These are phyloP conservation scores for Pyrenopolyporus hunteri DNA, from an alignment of 495 filamentous ascomycete genomes.

Conservation along the genomic window DNA sequence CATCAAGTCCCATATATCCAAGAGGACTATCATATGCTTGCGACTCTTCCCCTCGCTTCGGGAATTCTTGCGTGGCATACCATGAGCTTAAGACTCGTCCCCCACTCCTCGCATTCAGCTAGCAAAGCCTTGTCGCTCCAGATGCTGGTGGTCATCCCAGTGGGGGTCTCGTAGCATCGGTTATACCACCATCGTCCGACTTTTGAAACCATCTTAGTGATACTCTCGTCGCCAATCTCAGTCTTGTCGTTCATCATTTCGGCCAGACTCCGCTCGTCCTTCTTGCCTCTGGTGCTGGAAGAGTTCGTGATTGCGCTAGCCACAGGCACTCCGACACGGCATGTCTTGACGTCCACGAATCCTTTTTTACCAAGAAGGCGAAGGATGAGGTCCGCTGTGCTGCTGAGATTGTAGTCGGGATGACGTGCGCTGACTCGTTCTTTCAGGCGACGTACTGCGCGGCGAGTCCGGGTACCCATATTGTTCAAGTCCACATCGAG, in stretches of 20 bases:
- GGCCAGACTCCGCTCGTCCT: constrained; percentile 64
- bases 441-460: constrained; percentile 78
- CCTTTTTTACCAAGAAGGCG: constrained; percentile 76
- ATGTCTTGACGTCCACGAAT: constrained; percentile 83
- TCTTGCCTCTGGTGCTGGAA: constrained; percentile 43
- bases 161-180: constrained; percentile 79
- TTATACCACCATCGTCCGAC: constrained; percentile 98
- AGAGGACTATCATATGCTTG: constrained; percentile 47
- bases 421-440: constrained; percentile 67
- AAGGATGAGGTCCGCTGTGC: constrained; percentile 78
- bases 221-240: constrained; percentile 72
- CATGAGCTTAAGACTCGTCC: constrained; percentile 85
- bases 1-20: neutral
- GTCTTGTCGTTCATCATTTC: constrained; percentile 73
- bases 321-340: constrained; percentile 87
- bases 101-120: constrained; percentile 82
- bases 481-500: constrained; percentile 87
- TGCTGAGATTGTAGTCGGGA: constrained; percentile 69
- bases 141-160: constrained; percentile 68
- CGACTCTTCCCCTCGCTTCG: constrained; percentile 47
- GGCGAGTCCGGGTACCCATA: constrained; percentile 78
- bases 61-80: constrained; percentile 80
- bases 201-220: constrained; percentile 87
- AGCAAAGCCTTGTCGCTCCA: constrained; percentile 80
- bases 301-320: constrained; percentile 66